Evolutionary conservation across 2,329 filamentous ascomycete genomes (phyloP), one percentile per base, ranked within the genome.

Genomic region (Penicillium sp.): DNA sequence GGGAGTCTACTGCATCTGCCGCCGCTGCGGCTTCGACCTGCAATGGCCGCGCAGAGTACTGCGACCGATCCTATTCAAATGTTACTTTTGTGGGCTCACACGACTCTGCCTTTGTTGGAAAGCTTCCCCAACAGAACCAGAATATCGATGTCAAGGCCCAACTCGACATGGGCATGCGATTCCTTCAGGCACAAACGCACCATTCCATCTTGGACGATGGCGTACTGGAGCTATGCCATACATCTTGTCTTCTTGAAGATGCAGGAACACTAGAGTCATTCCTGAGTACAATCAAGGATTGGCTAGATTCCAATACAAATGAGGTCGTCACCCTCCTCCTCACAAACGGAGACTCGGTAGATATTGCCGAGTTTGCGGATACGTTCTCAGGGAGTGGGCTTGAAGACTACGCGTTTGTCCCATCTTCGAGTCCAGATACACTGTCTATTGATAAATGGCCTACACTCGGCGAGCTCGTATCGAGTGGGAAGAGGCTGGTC

Each of bases 101-200:
- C 71, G 80, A 89, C 71, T 82, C 80, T 12, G 80, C 84, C 30
- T 89, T 89, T 62, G 80, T 86, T 33, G 84, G 86, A 33, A 59
- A 75, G 44, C 61, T 78, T 7, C 76, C 77, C 1, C 69, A 77
- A 51, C 72, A 86, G 53, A 86, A 87, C 68, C 86, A 89, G 64
- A 80, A 82, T 55, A 75, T 84, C 44, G 77, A 80, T 4, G 79
- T 85, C 20, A 78, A 78, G 20, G 71, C 74, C 2, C 85, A 88
- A 64, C 75, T 89, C 8, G 70, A 82, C 45, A 72, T 82, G 26
- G 86, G 86, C 13, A 79, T 89, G 33, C 81, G 86, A 18, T 85
- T 85, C 58, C 70, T 89, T 10, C 82, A 86, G 62, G 83, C 79
- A 21, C 85, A 88, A 68, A 84, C 84, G 2, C 86, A 86, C 62